Evolutionary conservation across 1,284 basidiomycete species (phyloP), one percentile per base, ranked within the genome.

Genomic region (Marasmius fiardii): DNA sequence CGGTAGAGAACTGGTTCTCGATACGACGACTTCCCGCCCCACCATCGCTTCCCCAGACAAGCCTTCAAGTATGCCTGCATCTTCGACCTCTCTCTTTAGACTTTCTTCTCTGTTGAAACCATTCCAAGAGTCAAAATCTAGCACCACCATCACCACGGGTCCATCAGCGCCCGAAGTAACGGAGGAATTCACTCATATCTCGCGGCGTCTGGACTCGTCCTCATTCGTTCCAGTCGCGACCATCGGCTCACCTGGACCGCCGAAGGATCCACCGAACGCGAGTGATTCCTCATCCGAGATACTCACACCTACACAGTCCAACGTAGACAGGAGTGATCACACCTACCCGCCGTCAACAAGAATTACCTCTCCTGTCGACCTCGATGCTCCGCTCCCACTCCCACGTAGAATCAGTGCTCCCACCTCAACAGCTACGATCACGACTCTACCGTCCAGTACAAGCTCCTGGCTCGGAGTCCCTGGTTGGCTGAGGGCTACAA

Each of bases 311-410:
- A 66, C 69, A 54, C 64, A 68, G 43, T 44, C 58, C 52, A 57
- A 63, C 45, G 59, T 64, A 63, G 75, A 76, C 62, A 60, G 56
- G 49, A 65, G 65, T n/a, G n/a, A n/a, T 48, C 88, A 92, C 75
- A 92, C 90, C 63, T 92, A 92, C 72, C 89, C 89, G 54, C 89
- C 90, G 43, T 85, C 86, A 56, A 78, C 80, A 20, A 41, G 39
- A 64, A 76, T 78, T 57, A 69, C 67, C 65, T 70, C 71, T 57
- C 65, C 64, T 59, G 64, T 69, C 4, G 28, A 34, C 16, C 37
- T 23, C 48, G 33, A 48, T 23, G 14, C 53, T 4, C 51, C 53
- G 37, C 55, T 53, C 61, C 63, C 54, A 61, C 68, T 52, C 4
- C 31, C 53, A 64, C 60, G 65, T 53, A 59, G 71, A 55, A 71